Conservation (phyloP, 805 yeast genomes). For the Clavispora phyllophila region DNA sequence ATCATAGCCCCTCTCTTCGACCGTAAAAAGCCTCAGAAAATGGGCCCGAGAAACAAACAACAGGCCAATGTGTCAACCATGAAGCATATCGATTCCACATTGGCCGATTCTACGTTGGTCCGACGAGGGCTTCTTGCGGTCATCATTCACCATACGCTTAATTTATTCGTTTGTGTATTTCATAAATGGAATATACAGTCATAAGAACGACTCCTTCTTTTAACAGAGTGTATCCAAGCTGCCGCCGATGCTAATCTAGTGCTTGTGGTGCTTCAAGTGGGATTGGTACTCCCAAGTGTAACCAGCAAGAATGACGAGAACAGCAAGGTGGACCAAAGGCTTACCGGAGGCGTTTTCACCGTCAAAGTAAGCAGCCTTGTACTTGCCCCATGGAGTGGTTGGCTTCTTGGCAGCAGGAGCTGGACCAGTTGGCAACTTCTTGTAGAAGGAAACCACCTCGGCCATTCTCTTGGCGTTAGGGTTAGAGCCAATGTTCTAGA, state of each 20-base stretch:
- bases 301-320: slow-evolving; percentile 67
- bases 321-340: slow-evolving; percentile 75
- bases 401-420: slow-evolving; percentile 71
- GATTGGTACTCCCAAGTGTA: slow-evolving; percentile 91
- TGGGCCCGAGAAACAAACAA: no score
- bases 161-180: not conserved
- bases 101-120: no score
- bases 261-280: slow-evolving; percentile 55
- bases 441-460: slow-evolving; percentile 91
- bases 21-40: no score
- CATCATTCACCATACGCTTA: not conserved
- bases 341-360: slow-evolving; percentile 80
- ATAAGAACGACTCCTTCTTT: not conserved
- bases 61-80: no score
- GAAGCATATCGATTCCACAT: no score
- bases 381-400: slow-evolving; percentile 63
- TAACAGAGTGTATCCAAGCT: not conserved
- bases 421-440: slow-evolving; percentile 90
- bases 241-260: slow-evolving; percentile 4
- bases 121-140: no score
- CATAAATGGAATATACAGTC: slow-evolving; percentile 1
- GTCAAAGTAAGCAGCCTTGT: slow-evolving; percentile 81
- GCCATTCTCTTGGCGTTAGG: slow-evolving; percentile 97
- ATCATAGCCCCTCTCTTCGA: no score
- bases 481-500: slow-evolving; percentile 83